Percentiles rank a stretch among this genome's conserved stretches.
These are phyloP conservation scores for Yarrowia galli DNA, from an alignment of 1,139 yeast species.

Conservation along the genomic window DNA sequence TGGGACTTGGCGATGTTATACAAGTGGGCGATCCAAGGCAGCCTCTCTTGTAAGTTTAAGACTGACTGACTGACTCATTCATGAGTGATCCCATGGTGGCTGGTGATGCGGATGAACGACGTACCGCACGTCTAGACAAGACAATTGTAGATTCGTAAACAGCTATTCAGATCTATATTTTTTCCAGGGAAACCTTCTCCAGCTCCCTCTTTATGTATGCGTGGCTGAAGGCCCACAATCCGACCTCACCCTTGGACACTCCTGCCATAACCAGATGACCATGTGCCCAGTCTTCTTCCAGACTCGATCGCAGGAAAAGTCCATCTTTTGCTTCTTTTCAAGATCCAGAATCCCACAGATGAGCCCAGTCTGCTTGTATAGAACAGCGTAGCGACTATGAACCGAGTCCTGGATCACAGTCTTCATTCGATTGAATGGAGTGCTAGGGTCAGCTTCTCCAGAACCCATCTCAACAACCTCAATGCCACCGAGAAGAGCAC, in stretches of 20 bases:
- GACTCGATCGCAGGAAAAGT: slow-evolving; percentile 4
- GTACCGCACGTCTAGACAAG: too few relatives aligned
- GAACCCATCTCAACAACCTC: slow-evolving; percentile 7
- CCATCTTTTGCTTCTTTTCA: slow-evolving; percentile 11
- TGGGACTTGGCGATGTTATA: too few relatives aligned
- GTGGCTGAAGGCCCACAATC: slow-evolving; percentile 2
- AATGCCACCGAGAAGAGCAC: slow-evolving; percentile 16
- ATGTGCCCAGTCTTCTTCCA: slow-evolving; percentile 17
- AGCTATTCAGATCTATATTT: background rate
- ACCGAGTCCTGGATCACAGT: slow-evolving; percentile 12
- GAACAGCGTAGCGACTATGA: slow-evolving; percentile 3
- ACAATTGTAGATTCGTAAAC: too few relatives aligned
- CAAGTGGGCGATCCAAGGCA: background rate
- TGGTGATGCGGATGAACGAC: too few relatives aligned
- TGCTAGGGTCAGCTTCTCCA: slow-evolving; percentile 3
- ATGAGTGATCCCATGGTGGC: too few relatives aligned
- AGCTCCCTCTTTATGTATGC: slow-evolving; percentile 2
- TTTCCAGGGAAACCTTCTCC: slow-evolving; percentile 10
- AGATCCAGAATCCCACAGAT: slow-evolving; percentile 20
- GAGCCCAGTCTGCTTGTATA: slow-evolving; percentile 11
- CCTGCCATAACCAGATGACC: slow-evolving; percentile 35
- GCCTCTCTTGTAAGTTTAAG: background rate
- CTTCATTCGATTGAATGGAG: slow-evolving; percentile 28
- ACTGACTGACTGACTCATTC: background rate
- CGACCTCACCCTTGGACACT: slow-evolving; percentile 5